Evolutionary conservation across 1,139 yeast species (phyloP), one percentile per base, ranked within the genome.

Genomic region (Sugiyamaella japonica): DNA sequence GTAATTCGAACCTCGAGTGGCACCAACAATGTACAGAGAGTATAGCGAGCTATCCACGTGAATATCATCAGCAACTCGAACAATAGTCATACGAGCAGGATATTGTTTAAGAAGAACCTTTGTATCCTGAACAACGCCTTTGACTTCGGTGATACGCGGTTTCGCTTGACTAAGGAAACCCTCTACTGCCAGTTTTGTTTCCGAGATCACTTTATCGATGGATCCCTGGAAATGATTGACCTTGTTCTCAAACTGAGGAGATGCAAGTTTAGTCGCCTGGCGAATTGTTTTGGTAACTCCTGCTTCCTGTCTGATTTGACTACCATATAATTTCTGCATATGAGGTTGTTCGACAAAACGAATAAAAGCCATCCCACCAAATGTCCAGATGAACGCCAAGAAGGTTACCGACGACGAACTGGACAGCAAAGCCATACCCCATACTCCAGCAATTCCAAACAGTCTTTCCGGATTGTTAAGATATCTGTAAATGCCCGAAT

Each of bases 401-500:
- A 77, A 66, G 16, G 78, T 72, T 54, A 85, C 83, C 61, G 82
- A 80, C 48, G 74, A 70, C 4, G 85, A 78, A 52, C 87, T 85
- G 50, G 84, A 75, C 56, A 87, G 80, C 51, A 88, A 70, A 1
- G 85, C 82, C 15, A 84, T 73, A 16, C 95, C 96, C 91, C 91
- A 86, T 40, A 86, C 81, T 17, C 95, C 95, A 63, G 91, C 84
- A 55, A 85, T 85, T 17, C 95, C 95, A 61, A 88, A 80, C 20
- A 88, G 73, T 63, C 90, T 86, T 68, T 88, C 96, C 7, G 96
- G 96, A 66, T 88, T 87, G 68, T 88, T 89, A 66, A 88, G 76
- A 68, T 87, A 88, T 63, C 95, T 81, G 69, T 88, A 89, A 51
- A 88, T 89, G 53, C 96, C 96, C 32, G 89, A 88, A 61, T 86